Base-by-base conservation (phyloP, 164 flowering plant genomes). In the Buxus sempervirens region DNA sequence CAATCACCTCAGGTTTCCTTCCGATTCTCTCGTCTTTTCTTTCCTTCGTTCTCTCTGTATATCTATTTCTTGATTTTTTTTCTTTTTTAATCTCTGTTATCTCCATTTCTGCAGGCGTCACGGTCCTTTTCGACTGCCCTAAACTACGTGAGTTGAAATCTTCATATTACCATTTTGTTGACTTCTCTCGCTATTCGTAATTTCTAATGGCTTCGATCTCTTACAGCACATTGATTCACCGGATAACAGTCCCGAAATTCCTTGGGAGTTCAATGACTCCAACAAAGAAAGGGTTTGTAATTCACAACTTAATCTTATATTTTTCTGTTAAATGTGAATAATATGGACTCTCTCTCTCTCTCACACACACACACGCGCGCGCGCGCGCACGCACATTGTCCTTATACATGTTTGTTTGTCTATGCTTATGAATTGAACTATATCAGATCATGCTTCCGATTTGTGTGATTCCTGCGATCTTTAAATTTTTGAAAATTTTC, bases 61-160 rank as follows among this genome's bases (percentile, higher is more conserved):
- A 18, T 65, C 27, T 66, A 22, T 70, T 55, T 22, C 61, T 24
- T 36, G 38, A 58, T 65, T 58, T 49, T 62, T 9, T 14, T 18
- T 66, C 68, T n/a, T 41, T 22, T 15, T n/a, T n/a, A n/a, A n/a
- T n/a, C n/a, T 24, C 32, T 41, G 0, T 16, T 55, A 48, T 28
- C 22, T 67, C 28, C 9, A 21, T 60, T 62, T 54, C 7, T 70
- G 72, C 93, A 92, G 98, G 67, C 82, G 0, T 78, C 82, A 57
- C 88, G 98, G 38, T 81, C 89, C 5, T 83, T 93, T 48, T 96
- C 99, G 65, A 93, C 99, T 45, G 98, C 99, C 51, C 79, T 96
- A 53, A 96, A 96, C 73, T 96, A 90, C 66, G 99, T 96, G 71
- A 90, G 98, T 70, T 72, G 25, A 24, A 26, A 14, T n/a, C 5